Evolutionary conservation across 2,329 filamentous ascomycete genomes (phyloP), one percentile per base, ranked within the genome.

Genomic region (Pseudogymnoascus sp.): DNA sequence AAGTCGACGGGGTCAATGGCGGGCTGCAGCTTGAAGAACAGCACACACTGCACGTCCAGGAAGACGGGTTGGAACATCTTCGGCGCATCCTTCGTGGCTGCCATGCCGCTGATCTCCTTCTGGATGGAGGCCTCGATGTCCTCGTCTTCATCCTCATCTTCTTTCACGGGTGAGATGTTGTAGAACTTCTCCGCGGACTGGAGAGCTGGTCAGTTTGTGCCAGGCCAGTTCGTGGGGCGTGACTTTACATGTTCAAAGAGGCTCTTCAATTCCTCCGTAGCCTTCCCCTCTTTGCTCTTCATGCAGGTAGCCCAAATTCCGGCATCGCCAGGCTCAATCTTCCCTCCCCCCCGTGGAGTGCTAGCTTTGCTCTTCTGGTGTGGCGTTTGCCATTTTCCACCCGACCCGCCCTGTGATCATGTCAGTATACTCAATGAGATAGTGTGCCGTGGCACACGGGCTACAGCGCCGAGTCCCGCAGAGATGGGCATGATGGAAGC

Each of bases 221-320:
- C 59, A 68, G 68, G 26, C 50, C 13, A 17, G 33, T 57, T 15
- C 28, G 26, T 57, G 50, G 9, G 8, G 50, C 28, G 50, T 57
- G 50, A 13, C 72, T 78, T 65, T 75, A 89, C 87, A 77, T 88
- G 82, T 47, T 87, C 80, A 70, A 91, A 88, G 21, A 92, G 76
- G 64, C 82, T 76, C 64, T 79, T 80, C 66, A 92, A 80, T 72
- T 93, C 90, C 60, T 80, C 78, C 2, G 88, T 82, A 13, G 89
- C 88, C 74, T 86, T 88, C 44, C 79, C 80, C 75, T 90, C 88
- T 77, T 89, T 87, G 67, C 84, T 84, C 71, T 87, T 83, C 61
- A 87, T 85, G 72, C 88, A 93, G 0, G 89, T 92, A 28, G 87
- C 87, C 88, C 89, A 93, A 64, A 93, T 86, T 4, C 90, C 90